These are phyloP conservation scores for Tylopilus sp. DNA, from an alignment of 768 basidiomycete genomes.

Conservation along the genomic window DNA sequence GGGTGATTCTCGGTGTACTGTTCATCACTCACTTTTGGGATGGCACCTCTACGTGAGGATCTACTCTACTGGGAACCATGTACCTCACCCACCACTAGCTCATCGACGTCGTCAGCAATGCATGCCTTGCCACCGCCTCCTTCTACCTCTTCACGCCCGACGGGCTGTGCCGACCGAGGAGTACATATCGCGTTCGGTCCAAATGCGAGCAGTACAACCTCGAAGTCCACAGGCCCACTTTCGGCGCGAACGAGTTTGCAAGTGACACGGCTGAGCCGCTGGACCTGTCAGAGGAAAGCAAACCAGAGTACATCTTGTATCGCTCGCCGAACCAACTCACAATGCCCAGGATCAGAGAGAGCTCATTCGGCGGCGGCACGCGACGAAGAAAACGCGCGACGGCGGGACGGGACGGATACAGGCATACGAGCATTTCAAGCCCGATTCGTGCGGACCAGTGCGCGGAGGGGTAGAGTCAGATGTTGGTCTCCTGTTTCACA, in stretches of 20 bases:
- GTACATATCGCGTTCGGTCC: conserved; percentile 33
- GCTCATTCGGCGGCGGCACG: conserved; percentile 3
- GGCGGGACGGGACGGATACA: conserved; percentile 43
- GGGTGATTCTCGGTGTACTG: conserved; percentile 87
- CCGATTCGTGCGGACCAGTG: conserved; percentile 74
- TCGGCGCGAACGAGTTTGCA: conserved; percentile 31
- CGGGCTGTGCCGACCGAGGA: conserved; percentile 58
- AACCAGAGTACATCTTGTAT: conserved; percentile 47
- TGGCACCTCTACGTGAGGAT: conserved; percentile 68
- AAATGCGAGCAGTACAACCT: conserved; percentile 81
- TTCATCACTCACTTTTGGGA: conserved; percentile 97
- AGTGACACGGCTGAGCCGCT: conserved; percentile 41
- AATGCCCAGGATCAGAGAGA: not conserved
- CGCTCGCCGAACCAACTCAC: conserved; percentile 54
- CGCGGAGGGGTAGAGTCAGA: conserved; percentile 79
- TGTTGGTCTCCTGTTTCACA: conserved; percentile 20
- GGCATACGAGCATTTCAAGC: conserved; percentile 82
- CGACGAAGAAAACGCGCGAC: conserved; percentile 11
- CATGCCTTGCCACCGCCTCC: conserved; percentile 79
- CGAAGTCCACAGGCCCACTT: conserved; percentile 43
- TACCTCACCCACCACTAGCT: conserved; percentile 98
- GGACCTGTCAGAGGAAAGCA: conserved; percentile 20
- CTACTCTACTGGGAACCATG: conserved; percentile 99
- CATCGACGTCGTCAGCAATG: conserved; percentile 94
- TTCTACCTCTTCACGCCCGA: conserved; percentile 90